phyloP scores from a whole-genome alignment of 257 asterid species.

The Euphrasia confusa region DNA sequence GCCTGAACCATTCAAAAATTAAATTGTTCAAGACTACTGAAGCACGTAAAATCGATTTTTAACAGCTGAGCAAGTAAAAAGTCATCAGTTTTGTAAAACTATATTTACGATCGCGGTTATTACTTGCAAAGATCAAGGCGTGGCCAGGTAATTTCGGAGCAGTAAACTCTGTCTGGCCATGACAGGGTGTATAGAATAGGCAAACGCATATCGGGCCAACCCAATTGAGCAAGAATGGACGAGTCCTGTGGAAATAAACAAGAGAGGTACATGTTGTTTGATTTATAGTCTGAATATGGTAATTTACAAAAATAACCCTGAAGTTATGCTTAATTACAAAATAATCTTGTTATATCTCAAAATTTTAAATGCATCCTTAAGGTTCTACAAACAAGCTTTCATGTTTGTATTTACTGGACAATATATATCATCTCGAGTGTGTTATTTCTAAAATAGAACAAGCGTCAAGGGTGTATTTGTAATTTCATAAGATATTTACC shows the following conservation, averaged over 20 bases:
- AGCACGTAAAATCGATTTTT: neutral
- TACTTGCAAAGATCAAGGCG: conserved; percentile 99
- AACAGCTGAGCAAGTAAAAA: neutral
- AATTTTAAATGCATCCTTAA: no score
- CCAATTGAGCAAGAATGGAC: conserved; percentile 82
- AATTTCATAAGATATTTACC: no score
- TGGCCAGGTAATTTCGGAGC: conserved; percentile 96
- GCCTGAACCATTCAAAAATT: conserved; percentile 42
- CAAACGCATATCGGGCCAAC: conserved; percentile 98
- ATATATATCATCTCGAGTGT: no score
- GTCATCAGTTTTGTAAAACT: neutral
- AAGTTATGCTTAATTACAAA: neutral
- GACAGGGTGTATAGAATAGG: conserved; percentile 94
- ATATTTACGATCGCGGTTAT: conserved; percentile 17
- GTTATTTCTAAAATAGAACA: no score
- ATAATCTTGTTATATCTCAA: neutral
- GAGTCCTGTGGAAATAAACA: conserved; percentile 54
- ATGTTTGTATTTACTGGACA: no score
- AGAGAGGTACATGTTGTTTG: conserved; percentile 5
- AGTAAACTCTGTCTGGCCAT: conserved; percentile 87
- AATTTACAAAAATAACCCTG: neutral
- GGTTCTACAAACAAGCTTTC: no score
- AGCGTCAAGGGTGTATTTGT: no score
- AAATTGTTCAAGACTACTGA: conserved; percentile 9
- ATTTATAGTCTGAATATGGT: neutral